A percentile compares a stretch with the other conserved stretches of the same genome.
phyloP scores from a whole-genome alignment of 1,284 basidiomycete genomes.

The Cryptococcus amylolentus region DNA sequence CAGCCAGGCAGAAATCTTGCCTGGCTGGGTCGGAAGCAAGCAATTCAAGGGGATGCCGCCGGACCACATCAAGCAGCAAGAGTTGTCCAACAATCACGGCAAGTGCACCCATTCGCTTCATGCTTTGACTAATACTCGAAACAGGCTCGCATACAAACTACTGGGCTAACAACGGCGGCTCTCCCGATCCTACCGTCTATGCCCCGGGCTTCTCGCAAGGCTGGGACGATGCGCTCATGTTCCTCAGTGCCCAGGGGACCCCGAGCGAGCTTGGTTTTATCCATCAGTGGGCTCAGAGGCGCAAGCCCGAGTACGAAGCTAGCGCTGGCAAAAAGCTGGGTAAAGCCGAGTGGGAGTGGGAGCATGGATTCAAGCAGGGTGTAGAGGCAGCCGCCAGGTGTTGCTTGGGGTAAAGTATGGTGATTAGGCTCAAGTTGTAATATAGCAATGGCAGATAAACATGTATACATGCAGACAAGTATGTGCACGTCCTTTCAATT shows the following conservation, averaged over 20 bases:
- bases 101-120: constrained; percentile 17
- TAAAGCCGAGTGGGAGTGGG: constrained; percentile 60
- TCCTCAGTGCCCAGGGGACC: constrained; percentile 48
- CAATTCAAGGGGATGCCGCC: constrained; percentile 27
- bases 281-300: constrained; percentile 58
- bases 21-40: constrained; percentile 51
- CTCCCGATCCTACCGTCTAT: constrained; percentile 65
- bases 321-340: constrained; percentile 46
- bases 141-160: constrained; percentile 59
- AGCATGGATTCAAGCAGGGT: constrained; percentile 52
- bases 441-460: neutral
- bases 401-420: constrained; percentile 10
- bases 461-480: neutral
- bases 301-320: constrained; percentile 53
- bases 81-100: constrained; percentile 53
- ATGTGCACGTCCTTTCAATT: constrained; percentile 39
- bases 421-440: neutral
- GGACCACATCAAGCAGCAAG: constrained; percentile 47
- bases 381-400: constrained; percentile 27
- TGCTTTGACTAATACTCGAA: neutral
- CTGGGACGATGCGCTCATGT: constrained; percentile 67
- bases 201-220: constrained; percentile 62
- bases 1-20: constrained; percentile 62
- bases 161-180: constrained; percentile 56
- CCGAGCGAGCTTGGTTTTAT: constrained; percentile 61